Evolutionary conservation across 352 stramenopile genomes (phyloP).

Genomic region (Phytophthora pseudosyringae): DNA sequence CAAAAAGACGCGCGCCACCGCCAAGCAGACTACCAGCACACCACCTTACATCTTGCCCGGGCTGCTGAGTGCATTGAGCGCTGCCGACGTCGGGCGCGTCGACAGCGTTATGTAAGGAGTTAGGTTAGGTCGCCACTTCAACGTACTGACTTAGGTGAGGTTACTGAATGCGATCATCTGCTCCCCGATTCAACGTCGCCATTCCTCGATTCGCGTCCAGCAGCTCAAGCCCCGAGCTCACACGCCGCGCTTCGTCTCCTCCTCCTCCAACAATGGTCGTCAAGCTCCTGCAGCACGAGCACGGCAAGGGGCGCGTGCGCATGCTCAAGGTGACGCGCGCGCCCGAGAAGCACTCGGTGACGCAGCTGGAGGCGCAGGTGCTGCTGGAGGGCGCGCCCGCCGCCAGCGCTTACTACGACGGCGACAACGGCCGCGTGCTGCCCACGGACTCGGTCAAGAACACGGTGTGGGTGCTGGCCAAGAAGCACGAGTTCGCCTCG

Average conservation of each 20-base stretch:
- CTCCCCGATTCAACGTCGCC: constrained; percentile 15
- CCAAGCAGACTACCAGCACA: too few species aligned
- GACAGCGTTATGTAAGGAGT: constrained; percentile 18
- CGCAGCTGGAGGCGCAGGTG: constrained; percentile 86
- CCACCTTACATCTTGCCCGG: too few species aligned
- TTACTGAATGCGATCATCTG: constrained; percentile 32
- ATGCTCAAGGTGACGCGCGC: constrained; percentile 87
- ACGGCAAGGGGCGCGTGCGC: constrained; percentile 90
- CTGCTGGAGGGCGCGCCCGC: constrained; percentile 82
- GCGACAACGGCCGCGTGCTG: constrained; percentile 86
- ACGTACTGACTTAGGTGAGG: constrained; percentile 12
- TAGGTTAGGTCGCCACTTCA: constrained; percentile 8
- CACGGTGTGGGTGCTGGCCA: constrained; percentile 89
- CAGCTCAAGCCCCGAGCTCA: constrained; percentile 24
- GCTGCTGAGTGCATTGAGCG: neutral
- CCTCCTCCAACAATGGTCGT: constrained; percentile 56
- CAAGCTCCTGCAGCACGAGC: constrained; percentile 72
- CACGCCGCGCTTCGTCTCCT: neutral
- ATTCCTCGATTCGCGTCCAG: constrained; percentile 49
- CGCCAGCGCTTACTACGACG: constrained; percentile 80
- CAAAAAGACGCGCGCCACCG: constrained; percentile 26
- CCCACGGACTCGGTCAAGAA: constrained; percentile 93
- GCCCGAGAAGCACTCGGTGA: constrained; percentile 74
- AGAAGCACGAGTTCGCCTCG: constrained; percentile 87
- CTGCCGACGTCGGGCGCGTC: constrained; percentile 23